A percentile compares a stretch with the other conserved stretches of the same genome.
Conservation (phyloP, 345 rosid species). For the Camelina sativa region DNA sequence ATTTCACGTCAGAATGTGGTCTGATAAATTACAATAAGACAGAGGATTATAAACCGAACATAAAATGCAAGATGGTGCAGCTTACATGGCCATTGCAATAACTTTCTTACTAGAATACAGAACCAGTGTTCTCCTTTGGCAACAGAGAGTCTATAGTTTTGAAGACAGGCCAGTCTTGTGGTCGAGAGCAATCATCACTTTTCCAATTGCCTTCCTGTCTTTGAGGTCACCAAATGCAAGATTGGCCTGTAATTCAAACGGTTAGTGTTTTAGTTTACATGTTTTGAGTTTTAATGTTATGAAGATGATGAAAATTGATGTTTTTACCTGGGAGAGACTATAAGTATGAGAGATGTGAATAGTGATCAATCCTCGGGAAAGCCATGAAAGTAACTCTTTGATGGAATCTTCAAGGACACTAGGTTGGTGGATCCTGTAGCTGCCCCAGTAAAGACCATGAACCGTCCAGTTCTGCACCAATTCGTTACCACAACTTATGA, state of each 20-base stretch:
- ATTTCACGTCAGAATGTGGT: not conserved
- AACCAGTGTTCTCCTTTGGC: not conserved
- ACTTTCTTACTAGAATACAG: constrained; percentile 24
- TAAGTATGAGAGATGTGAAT: constrained; percentile 77
- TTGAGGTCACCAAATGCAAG: constrained; percentile 80
- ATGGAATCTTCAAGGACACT: constrained; percentile 70
- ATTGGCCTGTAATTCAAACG: constrained; percentile 59
- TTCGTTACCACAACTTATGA: constrained; percentile 17
- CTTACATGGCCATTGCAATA: constrained; percentile 8
- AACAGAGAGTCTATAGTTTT: constrained; percentile 56
- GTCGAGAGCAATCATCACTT: constrained; percentile 74
- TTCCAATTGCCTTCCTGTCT: constrained; percentile 89
- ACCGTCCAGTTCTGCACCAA: constrained; percentile 90
- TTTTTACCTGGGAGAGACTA: constrained; percentile 66
- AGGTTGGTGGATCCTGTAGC: constrained; percentile 70
- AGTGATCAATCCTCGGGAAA: constrained; percentile 65
- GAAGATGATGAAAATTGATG: not conserved
- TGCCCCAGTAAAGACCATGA: constrained; percentile 98
- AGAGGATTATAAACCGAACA: not conserved
- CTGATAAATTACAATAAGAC: not conserved
- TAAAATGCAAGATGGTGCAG: not conserved
- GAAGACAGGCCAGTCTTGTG: constrained; percentile 49
- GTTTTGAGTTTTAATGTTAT: not conserved
- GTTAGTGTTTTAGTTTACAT: not conserved
- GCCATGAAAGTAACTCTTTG: constrained; percentile 81